Evolutionary conservation across 2,329 filamentous ascomycete species (phyloP).

Genomic region (Pseudogymnoascus sp.): DNA sequence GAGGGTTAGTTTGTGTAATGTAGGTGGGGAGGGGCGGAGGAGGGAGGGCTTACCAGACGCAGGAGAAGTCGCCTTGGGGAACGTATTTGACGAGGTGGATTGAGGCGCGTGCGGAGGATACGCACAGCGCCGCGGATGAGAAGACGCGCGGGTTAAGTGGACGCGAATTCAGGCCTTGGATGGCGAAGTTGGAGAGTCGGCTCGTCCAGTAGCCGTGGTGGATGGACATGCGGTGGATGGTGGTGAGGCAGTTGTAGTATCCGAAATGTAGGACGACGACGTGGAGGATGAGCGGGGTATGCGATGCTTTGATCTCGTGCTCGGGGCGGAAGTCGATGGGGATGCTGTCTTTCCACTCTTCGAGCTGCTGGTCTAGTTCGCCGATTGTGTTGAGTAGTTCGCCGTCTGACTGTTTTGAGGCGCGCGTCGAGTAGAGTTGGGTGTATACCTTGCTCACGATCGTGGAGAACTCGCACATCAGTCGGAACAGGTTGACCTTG

Average conservation of each 20-base stretch:
- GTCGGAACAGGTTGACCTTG: constrained; percentile 89
- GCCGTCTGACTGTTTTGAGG: constrained; percentile 83
- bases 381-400: constrained; percentile 93
- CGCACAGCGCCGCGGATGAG: constrained; percentile 85
- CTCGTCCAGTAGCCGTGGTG: constrained; percentile 99
- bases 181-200: constrained; percentile 86
- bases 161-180: constrained; percentile 83
- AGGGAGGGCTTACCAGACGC: constrained; percentile 70
- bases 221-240: constrained; percentile 96
- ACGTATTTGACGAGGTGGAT: constrained; percentile 95
- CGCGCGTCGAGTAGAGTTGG: constrained; percentile 84
- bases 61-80: constrained; percentile 87
- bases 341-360: constrained; percentile 94
- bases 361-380: constrained; percentile 80
- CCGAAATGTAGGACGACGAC: constrained; percentile 92
- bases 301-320: constrained; percentile 86
- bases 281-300: constrained; percentile 89
- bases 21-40: background rate
- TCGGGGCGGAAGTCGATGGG: constrained; percentile 95
- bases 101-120: constrained; percentile 83
- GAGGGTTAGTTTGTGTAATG: constrained; percentile 25
- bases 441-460: constrained; percentile 96
- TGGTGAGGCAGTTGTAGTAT: constrained; percentile 96
- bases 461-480: constrained; percentile 84
- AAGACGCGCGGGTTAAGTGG: constrained; percentile 92